Evolutionary conservation across 495 filamentous ascomycete species (phyloP).

Genomic region (Aspergillus mulundensis): DNA sequence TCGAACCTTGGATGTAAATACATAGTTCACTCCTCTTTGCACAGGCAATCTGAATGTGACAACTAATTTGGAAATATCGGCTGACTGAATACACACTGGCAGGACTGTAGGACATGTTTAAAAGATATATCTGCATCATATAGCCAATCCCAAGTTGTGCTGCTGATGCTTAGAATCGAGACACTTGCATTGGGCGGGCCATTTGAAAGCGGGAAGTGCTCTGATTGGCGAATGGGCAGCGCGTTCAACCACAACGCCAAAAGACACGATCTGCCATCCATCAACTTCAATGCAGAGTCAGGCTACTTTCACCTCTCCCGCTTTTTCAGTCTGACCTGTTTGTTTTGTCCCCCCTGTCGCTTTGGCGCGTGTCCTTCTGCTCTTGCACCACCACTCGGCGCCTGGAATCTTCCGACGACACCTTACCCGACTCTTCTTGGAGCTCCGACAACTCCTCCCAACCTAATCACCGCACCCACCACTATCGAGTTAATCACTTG

Average conservation of each 20-base stretch:
- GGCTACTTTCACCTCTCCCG: background rate
- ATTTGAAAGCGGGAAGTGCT: background rate
- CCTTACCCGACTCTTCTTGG: background rate
- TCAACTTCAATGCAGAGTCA: constrained; percentile 10
- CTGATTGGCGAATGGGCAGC: constrained; percentile 8
- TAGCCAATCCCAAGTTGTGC: too few species aligned
- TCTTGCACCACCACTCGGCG: background rate
- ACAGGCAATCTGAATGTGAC: too few species aligned
- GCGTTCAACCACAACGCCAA: constrained; percentile 13
- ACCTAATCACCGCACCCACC: background rate
- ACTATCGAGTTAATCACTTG: background rate
- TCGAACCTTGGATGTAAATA: too few species aligned
- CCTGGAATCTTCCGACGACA: background rate
- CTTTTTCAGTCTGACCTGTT: background rate
- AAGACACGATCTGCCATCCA: constrained; percentile 9
- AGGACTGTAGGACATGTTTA: too few species aligned
- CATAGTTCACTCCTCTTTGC: too few species aligned
- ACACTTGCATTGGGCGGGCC: background rate
- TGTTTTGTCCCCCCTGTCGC: background rate
- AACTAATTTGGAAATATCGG: too few species aligned
- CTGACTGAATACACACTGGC: too few species aligned
- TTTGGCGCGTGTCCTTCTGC: background rate
- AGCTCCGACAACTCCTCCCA: background rate
- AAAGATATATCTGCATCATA: too few species aligned
- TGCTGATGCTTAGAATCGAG: background rate